Evolutionary conservation across 2,329 filamentous ascomycete species (phyloP).

Genomic region (Cryphonectria carpinicola): DNA sequence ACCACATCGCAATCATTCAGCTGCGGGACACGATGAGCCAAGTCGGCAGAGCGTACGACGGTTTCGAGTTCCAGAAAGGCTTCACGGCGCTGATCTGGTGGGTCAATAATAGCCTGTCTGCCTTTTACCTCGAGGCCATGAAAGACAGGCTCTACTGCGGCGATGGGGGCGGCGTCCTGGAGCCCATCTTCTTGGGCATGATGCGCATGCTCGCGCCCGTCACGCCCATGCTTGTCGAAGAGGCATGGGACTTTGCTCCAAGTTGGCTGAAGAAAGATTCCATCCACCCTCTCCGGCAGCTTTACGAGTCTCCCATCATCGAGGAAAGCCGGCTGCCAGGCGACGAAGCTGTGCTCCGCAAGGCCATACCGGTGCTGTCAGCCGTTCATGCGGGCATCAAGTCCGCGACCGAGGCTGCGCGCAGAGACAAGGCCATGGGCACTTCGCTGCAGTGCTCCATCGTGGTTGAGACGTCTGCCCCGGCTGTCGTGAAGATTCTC

Average conservation of each 20-base stretch:
- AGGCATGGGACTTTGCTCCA: conserved; percentile 82
- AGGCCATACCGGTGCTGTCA: conserved; percentile 53
- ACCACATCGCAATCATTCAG: conserved; percentile 78
- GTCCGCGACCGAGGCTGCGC: conserved; percentile 72
- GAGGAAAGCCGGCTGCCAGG: conserved; percentile 44
- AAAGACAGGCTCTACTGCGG: conserved; percentile 94
- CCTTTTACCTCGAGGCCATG: conserved; percentile 90
- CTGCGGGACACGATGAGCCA: conserved; percentile 67
- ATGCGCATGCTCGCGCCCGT: conserved; percentile 80
- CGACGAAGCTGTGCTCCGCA: conserved; percentile 45
- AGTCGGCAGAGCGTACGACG: conserved; percentile 67
- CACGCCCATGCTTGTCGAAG: conserved; percentile 82
- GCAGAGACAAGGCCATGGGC: conserved; percentile 72
- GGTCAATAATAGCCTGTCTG: conserved; percentile 80
- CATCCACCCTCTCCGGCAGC: conserved; percentile 50
- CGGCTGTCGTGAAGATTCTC: conserved; percentile 40
- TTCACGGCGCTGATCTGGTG: conserved; percentile 76
- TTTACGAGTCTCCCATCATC: conserved; percentile 51
- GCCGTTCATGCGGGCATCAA: conserved; percentile 71
- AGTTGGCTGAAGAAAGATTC: conserved; percentile 57
- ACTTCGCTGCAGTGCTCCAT: conserved; percentile 82
- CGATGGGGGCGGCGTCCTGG: conserved; percentile 65
- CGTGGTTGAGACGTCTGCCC: conserved; percentile 52
- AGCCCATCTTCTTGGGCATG: conserved; percentile 71
- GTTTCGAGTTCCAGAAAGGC: conserved; percentile 83